Percentiles rank a stretch among this genome's conserved stretches.
These are phyloP conservation scores for Psilocybe cyanescens DNA, from an alignment of 768 basidiomycete genomes.

Conservation along the genomic window DNA sequence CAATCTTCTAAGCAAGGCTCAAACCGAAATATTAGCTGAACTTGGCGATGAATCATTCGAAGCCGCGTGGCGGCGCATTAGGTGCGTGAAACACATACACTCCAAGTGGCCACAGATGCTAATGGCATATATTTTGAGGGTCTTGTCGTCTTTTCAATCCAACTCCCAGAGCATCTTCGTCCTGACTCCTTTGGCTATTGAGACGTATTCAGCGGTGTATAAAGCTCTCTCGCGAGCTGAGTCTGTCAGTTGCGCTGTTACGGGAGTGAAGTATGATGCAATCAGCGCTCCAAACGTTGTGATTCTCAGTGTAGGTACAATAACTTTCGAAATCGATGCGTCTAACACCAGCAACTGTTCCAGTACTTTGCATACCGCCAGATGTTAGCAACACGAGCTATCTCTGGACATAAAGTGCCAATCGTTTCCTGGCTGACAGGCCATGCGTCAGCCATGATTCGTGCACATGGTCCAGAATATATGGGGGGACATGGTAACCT, in stretches of 20 bases:
- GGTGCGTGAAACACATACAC: too few species aligned
- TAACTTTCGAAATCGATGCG: not conserved
- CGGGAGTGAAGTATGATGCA: constrained; percentile 5
- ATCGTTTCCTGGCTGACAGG: not conserved
- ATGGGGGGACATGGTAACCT: not conserved
- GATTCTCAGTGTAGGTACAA: constrained; percentile 7
- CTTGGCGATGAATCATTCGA: too few species aligned
- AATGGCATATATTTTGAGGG: too few species aligned
- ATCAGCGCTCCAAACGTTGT: constrained; percentile 8
- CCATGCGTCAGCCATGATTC: not conserved
- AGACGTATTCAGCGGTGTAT: not conserved
- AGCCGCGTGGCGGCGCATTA: too few species aligned
- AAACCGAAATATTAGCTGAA: too few species aligned
- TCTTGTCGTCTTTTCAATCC: too few species aligned
- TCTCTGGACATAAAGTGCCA: not conserved
- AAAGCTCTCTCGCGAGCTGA: not conserved
- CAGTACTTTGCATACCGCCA: not conserved
- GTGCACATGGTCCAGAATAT: not conserved
- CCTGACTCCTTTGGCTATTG: not conserved
- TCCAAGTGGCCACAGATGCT: too few species aligned
- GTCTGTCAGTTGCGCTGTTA: not conserved
- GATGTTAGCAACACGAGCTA: not conserved
- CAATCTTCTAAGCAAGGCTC: too few species aligned
- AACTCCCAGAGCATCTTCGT: not conserved
- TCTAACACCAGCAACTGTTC: too few species aligned